Conservation (phyloP, 1,284 basidiomycete species). For the Puccinia horiana region DNA sequence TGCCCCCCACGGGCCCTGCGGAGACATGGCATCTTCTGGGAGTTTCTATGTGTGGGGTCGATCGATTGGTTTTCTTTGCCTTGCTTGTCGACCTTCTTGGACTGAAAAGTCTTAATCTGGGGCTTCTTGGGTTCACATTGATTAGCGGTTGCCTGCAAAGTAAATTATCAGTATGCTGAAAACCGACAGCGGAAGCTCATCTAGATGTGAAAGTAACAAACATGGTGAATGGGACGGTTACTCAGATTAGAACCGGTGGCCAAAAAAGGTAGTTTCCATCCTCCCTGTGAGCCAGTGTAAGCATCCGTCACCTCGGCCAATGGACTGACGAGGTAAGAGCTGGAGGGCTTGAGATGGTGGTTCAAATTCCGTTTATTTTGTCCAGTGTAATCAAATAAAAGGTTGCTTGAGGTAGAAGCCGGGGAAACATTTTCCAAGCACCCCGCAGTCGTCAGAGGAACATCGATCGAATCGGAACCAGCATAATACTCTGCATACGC, state of each 20-base stretch:
- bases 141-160: neutral
- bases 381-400: neutral
- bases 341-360: neutral
- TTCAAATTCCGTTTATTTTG: neutral
- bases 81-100: conserved; percentile 3
- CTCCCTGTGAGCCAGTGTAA: conserved; percentile 46
- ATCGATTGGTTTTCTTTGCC: neutral
- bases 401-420: neutral
- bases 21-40: neutral
- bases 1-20: neutral
- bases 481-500: neutral
- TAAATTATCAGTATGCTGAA: neutral
- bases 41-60: neutral
- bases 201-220: conserved; percentile 6
- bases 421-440: neutral
- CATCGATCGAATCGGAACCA: neutral
- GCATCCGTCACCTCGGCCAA: conserved; percentile 49
- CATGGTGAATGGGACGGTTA: neutral
- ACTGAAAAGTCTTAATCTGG: neutral
- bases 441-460: neutral
- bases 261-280: conserved; percentile 30
- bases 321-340: conserved; percentile 27
- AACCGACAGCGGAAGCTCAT: neutral
- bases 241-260: neutral
- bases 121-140: neutral